A percentile compares a stretch with the other conserved stretches of the same genome.
These are phyloP conservation scores for Leptographium radiaticola DNA, from an alignment of 2,329 filamentous ascomycete genomes.

Conservation along the genomic window DNA sequence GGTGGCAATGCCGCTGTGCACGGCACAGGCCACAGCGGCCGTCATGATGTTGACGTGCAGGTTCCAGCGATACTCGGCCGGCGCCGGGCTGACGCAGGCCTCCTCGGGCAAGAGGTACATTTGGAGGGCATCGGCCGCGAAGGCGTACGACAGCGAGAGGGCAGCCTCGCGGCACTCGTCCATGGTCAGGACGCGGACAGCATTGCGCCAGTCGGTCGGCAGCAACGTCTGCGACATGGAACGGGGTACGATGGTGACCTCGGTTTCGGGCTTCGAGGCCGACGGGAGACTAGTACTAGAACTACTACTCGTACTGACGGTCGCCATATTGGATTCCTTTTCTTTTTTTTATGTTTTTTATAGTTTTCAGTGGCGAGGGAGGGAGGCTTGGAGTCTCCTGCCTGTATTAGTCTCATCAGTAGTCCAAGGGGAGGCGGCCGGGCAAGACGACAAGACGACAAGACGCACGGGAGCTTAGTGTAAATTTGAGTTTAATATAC, in stretches of 20 bases:
- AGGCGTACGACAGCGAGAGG: conserved; percentile 61
- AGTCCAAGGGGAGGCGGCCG: too few relatives aligned
- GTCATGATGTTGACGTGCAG: conserved; percentile 67
- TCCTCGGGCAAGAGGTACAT: conserved; percentile 44
- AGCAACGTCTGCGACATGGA: neutral
- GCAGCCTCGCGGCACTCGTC: conserved; percentile 60
- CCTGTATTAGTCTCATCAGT: too few relatives aligned
- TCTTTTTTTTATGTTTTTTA: too few relatives aligned
- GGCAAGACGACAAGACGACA: too few relatives aligned
- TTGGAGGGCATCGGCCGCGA: conserved; percentile 60
- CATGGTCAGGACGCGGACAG: conserved; percentile 49
- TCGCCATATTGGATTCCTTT: too few relatives aligned
- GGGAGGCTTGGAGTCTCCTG: too few relatives aligned
- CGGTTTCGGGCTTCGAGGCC: too few relatives aligned
- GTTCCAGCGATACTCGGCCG: conserved; percentile 56
- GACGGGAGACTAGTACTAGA: too few relatives aligned
- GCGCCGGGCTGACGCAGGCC: neutral
- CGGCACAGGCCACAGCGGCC: conserved; percentile 65
- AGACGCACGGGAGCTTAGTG: neutral
- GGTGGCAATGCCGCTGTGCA: conserved; percentile 60
- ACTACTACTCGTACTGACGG: too few relatives aligned
- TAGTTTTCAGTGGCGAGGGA: too few relatives aligned
- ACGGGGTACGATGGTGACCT: too few relatives aligned
- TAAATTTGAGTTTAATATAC: conserved; percentile 37
- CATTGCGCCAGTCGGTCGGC: conserved; percentile 37